phyloP scores from a whole-genome alignment of 805 yeast genomes.

The Metschnikowia cerradonensis region DNA sequence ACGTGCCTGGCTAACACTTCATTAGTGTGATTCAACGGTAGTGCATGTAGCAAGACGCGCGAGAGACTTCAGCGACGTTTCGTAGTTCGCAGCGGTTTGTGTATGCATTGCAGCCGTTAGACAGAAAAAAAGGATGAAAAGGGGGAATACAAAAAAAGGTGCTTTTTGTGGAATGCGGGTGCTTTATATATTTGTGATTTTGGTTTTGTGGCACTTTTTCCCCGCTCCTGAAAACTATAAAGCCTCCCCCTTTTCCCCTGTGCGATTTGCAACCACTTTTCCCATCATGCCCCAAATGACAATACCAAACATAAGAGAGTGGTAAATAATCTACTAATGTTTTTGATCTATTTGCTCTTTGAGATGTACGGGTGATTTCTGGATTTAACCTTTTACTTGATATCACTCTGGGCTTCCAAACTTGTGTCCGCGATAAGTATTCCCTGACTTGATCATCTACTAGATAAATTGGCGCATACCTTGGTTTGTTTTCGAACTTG shows the following conservation, averaged over 20 bases:
- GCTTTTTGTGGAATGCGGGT: not conserved
- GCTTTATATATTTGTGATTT: not conserved
- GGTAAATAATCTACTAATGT: too few relatives aligned
- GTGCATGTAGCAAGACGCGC: conserved; percentile 1
- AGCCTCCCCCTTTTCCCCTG: not conserved
- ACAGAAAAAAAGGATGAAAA: not conserved
- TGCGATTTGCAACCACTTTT: conserved; percentile 1
- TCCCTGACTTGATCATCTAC: too few relatives aligned
- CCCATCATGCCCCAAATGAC: too few relatives aligned
- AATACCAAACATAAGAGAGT: too few relatives aligned
- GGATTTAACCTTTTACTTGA: too few relatives aligned
- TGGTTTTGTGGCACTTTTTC: not conserved
- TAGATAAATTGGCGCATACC: too few relatives aligned
- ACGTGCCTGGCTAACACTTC: not conserved
- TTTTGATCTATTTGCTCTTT: too few relatives aligned
- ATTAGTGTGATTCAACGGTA: not conserved
- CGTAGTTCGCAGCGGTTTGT: not conserved
- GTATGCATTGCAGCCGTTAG: not conserved
- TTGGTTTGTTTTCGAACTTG: too few relatives aligned
- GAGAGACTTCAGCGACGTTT: not conserved
- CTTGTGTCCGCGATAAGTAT: too few relatives aligned
- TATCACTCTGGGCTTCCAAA: too few relatives aligned
- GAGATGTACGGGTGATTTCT: too few relatives aligned
- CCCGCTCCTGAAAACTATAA: not conserved
- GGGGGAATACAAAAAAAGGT: too few relatives aligned